Base-by-base conservation (phyloP, 257 asterid genomes). In the Rauvolfia tetraphylla region DNA sequence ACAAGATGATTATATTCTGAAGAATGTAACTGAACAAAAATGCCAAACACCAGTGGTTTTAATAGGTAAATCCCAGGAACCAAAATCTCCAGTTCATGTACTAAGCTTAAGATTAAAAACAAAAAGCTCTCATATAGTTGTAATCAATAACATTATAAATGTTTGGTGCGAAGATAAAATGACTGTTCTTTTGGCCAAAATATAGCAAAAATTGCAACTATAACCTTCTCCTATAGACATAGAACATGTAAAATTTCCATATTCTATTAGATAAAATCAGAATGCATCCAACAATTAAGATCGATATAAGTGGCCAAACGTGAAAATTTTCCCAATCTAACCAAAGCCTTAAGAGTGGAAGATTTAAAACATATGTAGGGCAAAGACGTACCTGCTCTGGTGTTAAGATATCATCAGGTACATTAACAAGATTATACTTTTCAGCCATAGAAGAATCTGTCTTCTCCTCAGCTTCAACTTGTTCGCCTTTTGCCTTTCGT, bases 401-500 rank as follows among this genome's bases (percentile, higher is more conserved):
- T 3, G 95, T 88, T 79, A 95, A 92, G 79, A 61, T 78, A 57
- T 90, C 91, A 75, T 95, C 99, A 29, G 99, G 97, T 57, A 92
- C 84, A 75, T 82, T 87, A 72, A 95, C 74, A 67, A 95, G 96
- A 85, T 86, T 87, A 82, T 83, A 95, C 84, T 87, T 92, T 68
- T 95, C 97, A 54, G 89, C 58, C 10, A 87, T 69, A 1, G 90
- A 88, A 84, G 84, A 58, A 82, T 93, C 99, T 62, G 59, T 78
- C 84, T 89, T 91, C 80, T 94, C 98, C 57, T 83, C 88, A 65
- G 49, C 89, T 83, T 92, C 98, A 79, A 83, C 79, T 66, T 95
- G 94, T 80, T 93, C 97, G 42, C 99, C 99, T 87, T 90, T 95
- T 61, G 98, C 92, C 85, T 91, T 95, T 77, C 99, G 92, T 70